Evolutionary conservation across 2,329 filamentous ascomycete species (phyloP), one percentile per base, ranked within the genome.

Genomic region (Coniella lustricola): DNA sequence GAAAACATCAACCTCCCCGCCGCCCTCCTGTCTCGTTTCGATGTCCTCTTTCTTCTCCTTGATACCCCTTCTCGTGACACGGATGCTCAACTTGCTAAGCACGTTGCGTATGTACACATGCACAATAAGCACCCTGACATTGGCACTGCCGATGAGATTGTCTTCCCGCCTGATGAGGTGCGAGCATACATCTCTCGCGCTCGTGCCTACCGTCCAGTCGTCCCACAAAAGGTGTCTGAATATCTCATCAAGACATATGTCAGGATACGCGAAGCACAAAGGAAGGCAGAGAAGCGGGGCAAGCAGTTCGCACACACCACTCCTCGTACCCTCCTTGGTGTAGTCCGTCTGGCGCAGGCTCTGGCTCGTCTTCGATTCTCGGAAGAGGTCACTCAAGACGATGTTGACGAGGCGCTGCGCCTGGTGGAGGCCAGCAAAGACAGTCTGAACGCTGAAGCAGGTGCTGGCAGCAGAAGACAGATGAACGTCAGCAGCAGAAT

Each of bases 1-100:
- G 93, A 98, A 67, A 98, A 98, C 68, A 98, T 98, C 70, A 98
- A 98, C 68, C 82, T 98, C 35, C 93, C 93, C n/a, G 93, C 93
- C 16, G 93, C 93, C 17, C 81, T 98, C 17, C 80, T 98, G 47
- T 96, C 91, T 51, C 88, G 93, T 79, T 98, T 98, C 69, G 93
- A 98, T 66, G 79, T 98, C 57, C 80, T 98, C 57, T 98, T 97
- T 76, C 76, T 98, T 40, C 90, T 98, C 60, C 85, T 98, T 51
- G 93, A 98, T 71, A 95, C 89, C 33, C 91, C 93, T 2, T 84
- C 83, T 16, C 85, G 90, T 55, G 93, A 98, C 57, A 78, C 81
- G 0, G 93, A 98, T 62, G 90, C 94, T 62, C 88, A 95, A 67
- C 81, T 98, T 18, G 93, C 93, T 54, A 88, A 87, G 67, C 93